phyloP scores from a whole-genome alignment of 345 rosid genomes.

The Lumnitzera racemosa region DNA sequence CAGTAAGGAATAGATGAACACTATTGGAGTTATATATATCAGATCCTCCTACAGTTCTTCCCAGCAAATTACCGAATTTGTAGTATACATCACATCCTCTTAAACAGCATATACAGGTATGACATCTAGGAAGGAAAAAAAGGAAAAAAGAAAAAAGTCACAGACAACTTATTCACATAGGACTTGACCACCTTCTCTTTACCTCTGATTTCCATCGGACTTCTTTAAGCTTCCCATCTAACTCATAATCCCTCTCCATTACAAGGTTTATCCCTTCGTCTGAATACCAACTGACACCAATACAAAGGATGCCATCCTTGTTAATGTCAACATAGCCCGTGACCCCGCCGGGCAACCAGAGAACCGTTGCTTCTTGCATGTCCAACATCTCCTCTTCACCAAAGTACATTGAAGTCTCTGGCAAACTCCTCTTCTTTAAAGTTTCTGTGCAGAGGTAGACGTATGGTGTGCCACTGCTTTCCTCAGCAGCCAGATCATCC shows the following conservation, averaged over 20 bases:
- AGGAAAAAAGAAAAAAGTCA: too few species aligned
- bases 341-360: constrained; percentile 88
- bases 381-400: constrained; percentile 79
- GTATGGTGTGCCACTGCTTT: constrained; percentile 27
- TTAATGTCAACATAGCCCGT: constrained; percentile 62
- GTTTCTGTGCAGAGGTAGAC: constrained; percentile 81
- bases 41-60: too few species aligned
- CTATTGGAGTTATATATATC: too few species aligned
- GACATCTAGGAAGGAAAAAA: too few species aligned
- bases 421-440: constrained; percentile 67
- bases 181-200: constrained; percentile 69
- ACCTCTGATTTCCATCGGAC: constrained; percentile 76
- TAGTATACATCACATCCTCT: too few species aligned
- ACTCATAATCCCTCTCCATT: constrained; percentile 82
- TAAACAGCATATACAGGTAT: too few species aligned
- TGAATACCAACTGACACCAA: constrained; percentile 89
- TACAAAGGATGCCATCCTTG: constrained; percentile 68
- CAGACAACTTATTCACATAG: constrained; percentile 12
- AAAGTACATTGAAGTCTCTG: constrained; percentile 50
- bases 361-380: constrained; percentile 62
- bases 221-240: constrained; percentile 76
- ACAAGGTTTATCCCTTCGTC: constrained; percentile 87
- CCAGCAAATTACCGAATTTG: too few species aligned
- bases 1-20: too few species aligned
- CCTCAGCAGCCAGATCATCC: constrained; percentile 22